Conservation (phyloP, 139 green algal species). For the Nannochloris sp. region DNA sequence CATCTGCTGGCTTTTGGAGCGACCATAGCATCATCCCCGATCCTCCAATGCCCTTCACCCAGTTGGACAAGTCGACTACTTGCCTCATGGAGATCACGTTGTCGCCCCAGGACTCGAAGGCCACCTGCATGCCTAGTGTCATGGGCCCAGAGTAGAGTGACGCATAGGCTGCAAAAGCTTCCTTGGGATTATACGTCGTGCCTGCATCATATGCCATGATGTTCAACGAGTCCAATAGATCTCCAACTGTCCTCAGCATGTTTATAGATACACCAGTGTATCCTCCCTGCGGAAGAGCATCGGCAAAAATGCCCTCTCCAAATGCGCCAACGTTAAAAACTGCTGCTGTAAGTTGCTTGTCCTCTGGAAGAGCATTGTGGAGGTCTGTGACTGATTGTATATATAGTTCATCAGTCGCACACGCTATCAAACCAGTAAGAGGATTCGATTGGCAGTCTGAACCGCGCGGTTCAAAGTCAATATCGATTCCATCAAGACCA, state of each 20-base stretch:
- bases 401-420: slow-evolving; percentile 4
- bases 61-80: not conserved
- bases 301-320: slow-evolving; percentile 2
- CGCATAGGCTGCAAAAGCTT: slow-evolving; percentile 2
- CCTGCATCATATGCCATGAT: slow-evolving; percentile 14
- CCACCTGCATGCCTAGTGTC: not conserved
- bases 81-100: not conserved
- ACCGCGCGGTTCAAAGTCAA: slow-evolving; percentile 5
- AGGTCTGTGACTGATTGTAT: not conserved
- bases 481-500: slow-evolving; percentile 5
- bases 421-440: not conserved
- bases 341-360: not conserved
- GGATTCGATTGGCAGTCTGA: not conserved
- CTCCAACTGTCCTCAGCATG: slow-evolving; percentile 2
- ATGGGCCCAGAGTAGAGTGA: slow-evolving; percentile 5
- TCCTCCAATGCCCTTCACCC: not conserved
- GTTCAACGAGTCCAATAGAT: slow-evolving; percentile 1
- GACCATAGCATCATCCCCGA: slow-evolving; percentile 8
- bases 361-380: not conserved
- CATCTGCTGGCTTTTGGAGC: slow-evolving; percentile 7
- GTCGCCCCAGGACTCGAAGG: not conserved
- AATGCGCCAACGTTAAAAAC: slow-evolving; percentile 1
- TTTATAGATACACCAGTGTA: slow-evolving; percentile 5
- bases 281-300: slow-evolving; percentile 3
- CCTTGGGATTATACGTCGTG: not conserved